A percentile compares a stretch with the other conserved stretches of the same genome.
phyloP scores from a whole-genome alignment of 1,139 yeast genomes.

The Debaryomyces coudertii region DNA sequence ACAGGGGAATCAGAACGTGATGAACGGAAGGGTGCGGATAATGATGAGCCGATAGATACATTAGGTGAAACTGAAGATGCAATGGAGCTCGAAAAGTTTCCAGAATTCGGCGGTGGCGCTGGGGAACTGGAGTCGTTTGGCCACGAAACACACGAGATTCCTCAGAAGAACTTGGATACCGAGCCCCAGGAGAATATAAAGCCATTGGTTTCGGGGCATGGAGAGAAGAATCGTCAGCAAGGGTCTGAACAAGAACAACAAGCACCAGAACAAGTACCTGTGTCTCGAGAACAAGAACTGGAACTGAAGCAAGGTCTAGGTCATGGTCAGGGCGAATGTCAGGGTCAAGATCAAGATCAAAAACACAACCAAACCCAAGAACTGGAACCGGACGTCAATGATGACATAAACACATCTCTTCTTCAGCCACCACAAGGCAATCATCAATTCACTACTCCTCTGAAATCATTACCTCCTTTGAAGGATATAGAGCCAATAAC shows the following conservation, averaged over 20 bases:
- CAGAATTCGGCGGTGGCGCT: not conserved
- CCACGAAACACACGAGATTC: not conserved
- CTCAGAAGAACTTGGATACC: not conserved
- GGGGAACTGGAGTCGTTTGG: not conserved
- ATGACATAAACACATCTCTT: slow-evolving; percentile 12
- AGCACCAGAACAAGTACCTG: not conserved
- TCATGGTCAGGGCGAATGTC: no score
- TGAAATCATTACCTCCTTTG: slow-evolving; percentile 46
- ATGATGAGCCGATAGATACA: not conserved
- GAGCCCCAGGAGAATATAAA: slow-evolving; percentile 2
- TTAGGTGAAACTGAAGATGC: not conserved
- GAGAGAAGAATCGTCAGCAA: not conserved
- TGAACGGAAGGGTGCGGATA: not conserved
- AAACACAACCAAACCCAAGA: not conserved
- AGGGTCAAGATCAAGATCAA: not conserved
- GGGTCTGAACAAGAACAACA: slow-evolving; percentile 2
- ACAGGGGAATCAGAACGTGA: not conserved
- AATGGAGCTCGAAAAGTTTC: not conserved
- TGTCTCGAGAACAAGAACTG: slow-evolving; percentile 7
- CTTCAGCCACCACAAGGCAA: slow-evolving; percentile 1
- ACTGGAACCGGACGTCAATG: slow-evolving; percentile 9
- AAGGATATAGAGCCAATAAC: slow-evolving; percentile 48
- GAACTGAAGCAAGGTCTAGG: slow-evolving; percentile 3
- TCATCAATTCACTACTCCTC: slow-evolving; percentile 39
- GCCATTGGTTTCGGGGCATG: not conserved